Base-by-base conservation (phyloP, 768 basidiomycete genomes). In the Tylopilus sp. region DNA sequence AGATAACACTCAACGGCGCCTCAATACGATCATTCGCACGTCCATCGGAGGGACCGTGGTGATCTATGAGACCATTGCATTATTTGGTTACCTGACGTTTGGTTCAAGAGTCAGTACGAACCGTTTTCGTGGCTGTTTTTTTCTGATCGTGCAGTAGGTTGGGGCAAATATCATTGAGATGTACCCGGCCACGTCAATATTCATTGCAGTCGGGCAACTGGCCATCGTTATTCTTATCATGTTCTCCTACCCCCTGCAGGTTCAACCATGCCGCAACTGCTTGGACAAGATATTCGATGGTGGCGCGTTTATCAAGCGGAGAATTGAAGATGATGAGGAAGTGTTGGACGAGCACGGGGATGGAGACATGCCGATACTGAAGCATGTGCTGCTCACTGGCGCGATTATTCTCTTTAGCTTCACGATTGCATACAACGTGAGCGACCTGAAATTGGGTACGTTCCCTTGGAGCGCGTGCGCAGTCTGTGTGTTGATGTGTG, bases 91-190 rank as follows among this genome's bases (percentile, higher is more conserved):
- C 66, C 73, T 98, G 47, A 97, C 95, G 0, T 98, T 98, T 68
- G 95, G 95, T 1, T 85, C 85, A 43, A 88, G 82, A 66, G 91
- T 88, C 44, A 44, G 77, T 67, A n/a, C 6, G 33, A 33, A 23
- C 33, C 23, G 10, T 13, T 43, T 26, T 33, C 30, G 39, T 11
- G 21, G 4, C 6, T 5, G 4, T 21, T 36, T 30, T n/a, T 50
- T 7, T 47, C 50, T 59, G 10, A 65, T 38, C 6, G 3, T 40
- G 40, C 13, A 15, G 44, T 58, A 90, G 83, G 92, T 98, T 57
- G 86, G 88, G 28, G 82, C 87, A 35, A 97, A 98, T 71, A 88
- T 98, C 60, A 90, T 98, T 57, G 91, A 91, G 21, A 97, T 95
- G 90, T 93, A 92, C 63, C 89, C 89, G 4, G 80, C 85, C 6